Evolutionary conservation across 2,329 filamentous ascomycete genomes (phyloP).

Genomic region (Botrytis aclada): DNA sequence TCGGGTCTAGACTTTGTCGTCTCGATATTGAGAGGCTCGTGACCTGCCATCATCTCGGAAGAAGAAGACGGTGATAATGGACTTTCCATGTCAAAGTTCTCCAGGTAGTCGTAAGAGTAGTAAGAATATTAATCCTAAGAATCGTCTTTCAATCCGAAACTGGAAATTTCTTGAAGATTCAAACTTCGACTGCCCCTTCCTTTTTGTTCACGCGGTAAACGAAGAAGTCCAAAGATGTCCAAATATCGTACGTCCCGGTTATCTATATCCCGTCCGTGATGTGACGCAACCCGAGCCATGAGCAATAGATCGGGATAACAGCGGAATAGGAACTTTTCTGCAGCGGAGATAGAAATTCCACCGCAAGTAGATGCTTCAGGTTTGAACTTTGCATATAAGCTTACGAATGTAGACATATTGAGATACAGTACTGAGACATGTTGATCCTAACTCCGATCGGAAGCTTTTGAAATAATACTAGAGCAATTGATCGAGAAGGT

Average conservation of each 20-base stretch:
- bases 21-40: background rate
- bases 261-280: background rate
- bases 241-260: background rate
- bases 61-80: background rate
- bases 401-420: background rate
- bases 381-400: background rate
- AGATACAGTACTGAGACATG: background rate
- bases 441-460: background rate
- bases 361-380: background rate
- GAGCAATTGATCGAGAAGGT: background rate
- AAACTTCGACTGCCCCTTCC: background rate
- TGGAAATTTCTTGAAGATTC: no score
- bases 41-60: background rate
- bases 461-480: background rate
- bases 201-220: background rate
- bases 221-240: background rate
- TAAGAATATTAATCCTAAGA: background rate
- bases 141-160: background rate
- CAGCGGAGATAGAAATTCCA: background rate
- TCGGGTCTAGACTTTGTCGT: slow-evolving; percentile 1
- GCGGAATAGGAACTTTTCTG: background rate
- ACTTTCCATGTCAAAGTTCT: background rate
- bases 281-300: background rate
- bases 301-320: background rate
- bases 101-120: background rate